phyloP scores from a whole-genome alignment of 108 stramenopile genomes.

The Nannochloropsis gaditana region DNA sequence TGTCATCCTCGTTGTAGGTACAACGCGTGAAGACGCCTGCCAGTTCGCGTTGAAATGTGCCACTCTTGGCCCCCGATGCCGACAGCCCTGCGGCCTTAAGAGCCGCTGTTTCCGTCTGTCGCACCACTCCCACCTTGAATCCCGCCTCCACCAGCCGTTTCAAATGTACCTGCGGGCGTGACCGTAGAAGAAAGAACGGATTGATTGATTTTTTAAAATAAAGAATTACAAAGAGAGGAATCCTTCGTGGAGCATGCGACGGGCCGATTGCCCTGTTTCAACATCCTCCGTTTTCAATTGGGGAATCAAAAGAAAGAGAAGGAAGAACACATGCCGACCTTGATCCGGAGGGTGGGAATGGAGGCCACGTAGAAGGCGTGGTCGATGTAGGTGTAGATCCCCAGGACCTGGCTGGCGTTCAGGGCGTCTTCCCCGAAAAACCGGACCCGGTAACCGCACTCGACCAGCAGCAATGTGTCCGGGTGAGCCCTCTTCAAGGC shows the following conservation, averaged over 20 bases:
- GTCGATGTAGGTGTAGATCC: constrained; percentile 44
- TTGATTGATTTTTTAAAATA: neutral
- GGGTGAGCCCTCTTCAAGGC: constrained; percentile 43
- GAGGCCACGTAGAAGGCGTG: constrained; percentile 48
- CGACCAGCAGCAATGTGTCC: constrained; percentile 42
- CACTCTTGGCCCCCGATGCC: constrained; percentile 32
- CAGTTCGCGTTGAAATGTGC: constrained; percentile 37
- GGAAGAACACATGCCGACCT: neutral
- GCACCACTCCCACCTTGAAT: constrained; percentile 42
- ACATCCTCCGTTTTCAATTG: too few relatives aligned
- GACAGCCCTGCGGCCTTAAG: constrained; percentile 39
- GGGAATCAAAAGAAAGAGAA: too few relatives aligned
- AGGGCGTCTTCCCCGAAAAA: constrained; percentile 48
- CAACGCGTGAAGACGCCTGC: constrained; percentile 23
- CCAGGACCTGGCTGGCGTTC: constrained; percentile 24
- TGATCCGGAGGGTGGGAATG: constrained; percentile 36
- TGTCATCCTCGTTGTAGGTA: neutral
- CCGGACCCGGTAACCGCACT: constrained; percentile 48
- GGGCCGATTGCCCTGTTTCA: too few relatives aligned
- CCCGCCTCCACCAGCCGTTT: constrained; percentile 38
- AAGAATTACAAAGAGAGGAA: neutral
- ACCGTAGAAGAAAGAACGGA: neutral
- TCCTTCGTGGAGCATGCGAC: neutral
- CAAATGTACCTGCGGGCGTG: constrained; percentile 22
- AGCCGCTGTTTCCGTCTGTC: constrained; percentile 39